phyloP scores from a whole-genome alignment of 2,329 filamentous ascomycete genomes.

The Clarireedia monteithiana region DNA sequence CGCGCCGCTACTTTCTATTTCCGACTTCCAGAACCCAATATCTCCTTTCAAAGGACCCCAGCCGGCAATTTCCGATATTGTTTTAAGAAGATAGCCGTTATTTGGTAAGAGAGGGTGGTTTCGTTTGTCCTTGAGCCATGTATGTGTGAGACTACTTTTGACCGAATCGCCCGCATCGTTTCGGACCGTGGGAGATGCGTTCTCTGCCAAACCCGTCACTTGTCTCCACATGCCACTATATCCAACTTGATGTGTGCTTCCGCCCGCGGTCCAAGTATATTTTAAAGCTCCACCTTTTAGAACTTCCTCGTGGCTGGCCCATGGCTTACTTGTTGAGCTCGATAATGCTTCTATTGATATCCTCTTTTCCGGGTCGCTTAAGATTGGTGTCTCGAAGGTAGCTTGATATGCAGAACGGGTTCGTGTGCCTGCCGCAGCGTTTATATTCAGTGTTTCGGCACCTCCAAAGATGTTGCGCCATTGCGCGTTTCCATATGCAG shows the following conservation, averaged over 20 bases:
- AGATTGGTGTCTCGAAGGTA: constrained; percentile 72
- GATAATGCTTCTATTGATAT: constrained; percentile 73
- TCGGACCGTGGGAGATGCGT: constrained; percentile 74
- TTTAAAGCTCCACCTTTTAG: constrained; percentile 71
- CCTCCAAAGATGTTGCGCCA: constrained; percentile 92
- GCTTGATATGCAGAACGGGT: constrained; percentile 89
- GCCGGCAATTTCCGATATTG: constrained; percentile 76
- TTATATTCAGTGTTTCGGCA: constrained; percentile 80
- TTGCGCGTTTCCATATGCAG: constrained; percentile 79
- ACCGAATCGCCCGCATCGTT: constrained; percentile 83
- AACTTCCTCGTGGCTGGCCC: constrained; percentile 90
- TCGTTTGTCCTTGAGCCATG: constrained; percentile 70
- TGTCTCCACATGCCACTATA: constrained; percentile 85
- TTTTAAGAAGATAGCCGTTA: constrained; percentile 72
- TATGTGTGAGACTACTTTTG: constrained; percentile 80
- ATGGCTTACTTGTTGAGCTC: constrained; percentile 80
- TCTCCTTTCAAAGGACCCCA: constrained; percentile 78
- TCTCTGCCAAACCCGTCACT: constrained; percentile 67
- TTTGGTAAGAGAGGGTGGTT: constrained; percentile 82
- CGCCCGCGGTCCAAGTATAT: constrained; percentile 61
- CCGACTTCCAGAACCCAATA: constrained; percentile 89
- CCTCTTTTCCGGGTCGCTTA: constrained; percentile 75
- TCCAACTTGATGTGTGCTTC: constrained; percentile 65
- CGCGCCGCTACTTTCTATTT: constrained; percentile 72
- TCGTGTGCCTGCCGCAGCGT: constrained; percentile 81